Evolutionary conservation across 352 stramenopile species (phyloP), one percentile per base, ranked within the genome.

Genomic region (Globisporangium splendens): DNA sequence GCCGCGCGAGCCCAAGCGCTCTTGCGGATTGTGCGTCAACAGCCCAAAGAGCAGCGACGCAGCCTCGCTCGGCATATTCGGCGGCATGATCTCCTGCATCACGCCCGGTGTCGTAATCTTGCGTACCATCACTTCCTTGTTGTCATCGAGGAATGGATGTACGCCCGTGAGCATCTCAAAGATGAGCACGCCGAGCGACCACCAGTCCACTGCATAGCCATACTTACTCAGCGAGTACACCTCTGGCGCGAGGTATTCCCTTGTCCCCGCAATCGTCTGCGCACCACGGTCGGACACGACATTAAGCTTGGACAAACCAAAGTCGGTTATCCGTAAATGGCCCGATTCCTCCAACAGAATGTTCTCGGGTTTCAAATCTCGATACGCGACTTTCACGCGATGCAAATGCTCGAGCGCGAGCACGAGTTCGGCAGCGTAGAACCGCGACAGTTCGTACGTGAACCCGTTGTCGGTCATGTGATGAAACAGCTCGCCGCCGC

Each of bases 341-440:
- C 97, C 97, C 47, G 81, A 71, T 85, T 73, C 77, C 59, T 91
- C 77, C 13, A 94, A 41, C 3, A 94, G 56, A 47, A 95, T 92
- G 65, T 99, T 99, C 72, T 99, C 98, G 1, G 96, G 97, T 65
- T 98, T 98, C 38, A 98, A 70, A 65, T 98, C 93, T n/a, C 93
- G 88, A 74, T 99, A 98, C 22, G 99, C 86, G 39, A 99, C 96
- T 57, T 96, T 93, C 1, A 95, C 72, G 5, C 52, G 68, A 70
- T 99, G 97, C 54, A 99, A 81, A 69, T 99, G 82, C 54, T 98
- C 93, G 14, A 99, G 69, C 0, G 94, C 82, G 14, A 91, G 63
- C 50, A 98, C 92, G 46, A 99, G 91, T 72, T 99, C 97, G 0
- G 93, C 97, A 12, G 97, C 78, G 71, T 99, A 99, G 66, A 99